Conservation (phyloP, 2,329 filamentous ascomycete species). For the Dactylellina cionopaga region DNA sequence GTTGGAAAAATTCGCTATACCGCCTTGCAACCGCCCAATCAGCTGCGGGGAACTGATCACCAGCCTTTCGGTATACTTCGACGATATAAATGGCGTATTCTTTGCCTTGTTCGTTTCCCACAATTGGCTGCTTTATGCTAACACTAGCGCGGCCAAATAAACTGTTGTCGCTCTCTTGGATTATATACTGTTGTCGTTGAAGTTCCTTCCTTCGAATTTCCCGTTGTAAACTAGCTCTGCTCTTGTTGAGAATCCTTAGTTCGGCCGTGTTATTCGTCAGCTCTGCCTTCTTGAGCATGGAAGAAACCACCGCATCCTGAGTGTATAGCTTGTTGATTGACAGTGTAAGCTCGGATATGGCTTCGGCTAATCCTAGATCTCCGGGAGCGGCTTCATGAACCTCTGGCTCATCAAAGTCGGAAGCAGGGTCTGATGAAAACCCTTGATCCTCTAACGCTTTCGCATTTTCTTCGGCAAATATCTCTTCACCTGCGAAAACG, state of each 20-base stretch:
- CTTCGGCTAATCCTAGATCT: conserved; percentile 90
- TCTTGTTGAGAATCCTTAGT: conserved; percentile 89
- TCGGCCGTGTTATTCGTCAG: conserved; percentile 97
- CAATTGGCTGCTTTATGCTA: conserved; percentile 90
- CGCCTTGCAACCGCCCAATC: conserved; percentile 91
- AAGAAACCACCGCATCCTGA: conserved; percentile 91
- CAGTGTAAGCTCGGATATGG: conserved; percentile 84
- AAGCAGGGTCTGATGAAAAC: conserved; percentile 45
- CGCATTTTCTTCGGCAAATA: conserved; percentile 84
- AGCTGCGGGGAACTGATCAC: conserved; percentile 95
- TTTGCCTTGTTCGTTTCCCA: conserved; percentile 90
- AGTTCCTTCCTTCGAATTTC: conserved; percentile 94
- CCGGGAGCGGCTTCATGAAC: conserved; percentile 95
- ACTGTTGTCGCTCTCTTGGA: conserved; percentile 98
- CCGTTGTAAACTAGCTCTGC: conserved; percentile 88
- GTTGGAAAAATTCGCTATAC: conserved; percentile 96
- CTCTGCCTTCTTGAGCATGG: conserved; percentile 90
- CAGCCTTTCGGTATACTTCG: conserved; percentile 87
- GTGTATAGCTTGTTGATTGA: conserved; percentile 89
- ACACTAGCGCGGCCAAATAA: conserved; percentile 90
- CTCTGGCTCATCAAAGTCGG: conserved; percentile 76
- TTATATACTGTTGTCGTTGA: conserved; percentile 93
- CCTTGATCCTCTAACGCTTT: conserved; percentile 82
- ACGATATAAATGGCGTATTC: conserved; percentile 93
- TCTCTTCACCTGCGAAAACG: conserved; percentile 91